Base-by-base conservation (phyloP, 768 basidiomycete species). In the Boletales sp. region DNA sequence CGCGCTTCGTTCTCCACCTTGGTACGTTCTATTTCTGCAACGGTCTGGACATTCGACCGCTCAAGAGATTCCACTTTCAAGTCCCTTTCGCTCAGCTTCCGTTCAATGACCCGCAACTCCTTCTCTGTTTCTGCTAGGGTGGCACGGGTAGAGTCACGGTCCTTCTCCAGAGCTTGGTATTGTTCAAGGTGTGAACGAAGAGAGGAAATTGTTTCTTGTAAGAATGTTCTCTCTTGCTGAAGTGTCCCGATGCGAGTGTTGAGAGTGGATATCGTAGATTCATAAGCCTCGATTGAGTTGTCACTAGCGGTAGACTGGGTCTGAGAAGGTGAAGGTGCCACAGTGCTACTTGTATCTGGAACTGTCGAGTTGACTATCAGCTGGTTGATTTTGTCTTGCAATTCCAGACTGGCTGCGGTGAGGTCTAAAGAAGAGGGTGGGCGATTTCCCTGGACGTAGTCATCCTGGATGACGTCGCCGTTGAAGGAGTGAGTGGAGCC, bases 201-300 rank as follows among this genome's bases (percentile, higher is more conserved):
- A 19, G 65, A 58, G 5, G 54, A 52, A 21, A 71, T 53, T 8
- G 65, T 58, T 18, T 65, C 55, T 45, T 76, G 78, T 27, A 92
- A 69, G 18, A 83, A 77, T 43, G 74, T 73, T 51, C 85, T 88
- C 63, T 92, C 89, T 48, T 80, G 80, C 61, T 90, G 86, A 9
- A 88, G 72, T 2, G 79, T 75, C 49, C 83, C 77, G 30, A 90
- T 59, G 17, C 79, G 69, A 14, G 66, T 58, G 31, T 63, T 58
- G 14, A 67, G 59, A 35, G 44, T 17, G 11, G 65, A 50, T 54
- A 50, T 52, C 24, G 42, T 52, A 35, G 53, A 51, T 45, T 65
- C 58, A 14, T 60, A 43, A 36, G 44, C 37, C 35, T 58, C 41
- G 14, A 31, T 43, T 11, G 46, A 32, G 15, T 50, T 39, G 34